Conservation (phyloP, 2,329 filamentous ascomycete species). For the Arachnomyces sp. region DNA sequence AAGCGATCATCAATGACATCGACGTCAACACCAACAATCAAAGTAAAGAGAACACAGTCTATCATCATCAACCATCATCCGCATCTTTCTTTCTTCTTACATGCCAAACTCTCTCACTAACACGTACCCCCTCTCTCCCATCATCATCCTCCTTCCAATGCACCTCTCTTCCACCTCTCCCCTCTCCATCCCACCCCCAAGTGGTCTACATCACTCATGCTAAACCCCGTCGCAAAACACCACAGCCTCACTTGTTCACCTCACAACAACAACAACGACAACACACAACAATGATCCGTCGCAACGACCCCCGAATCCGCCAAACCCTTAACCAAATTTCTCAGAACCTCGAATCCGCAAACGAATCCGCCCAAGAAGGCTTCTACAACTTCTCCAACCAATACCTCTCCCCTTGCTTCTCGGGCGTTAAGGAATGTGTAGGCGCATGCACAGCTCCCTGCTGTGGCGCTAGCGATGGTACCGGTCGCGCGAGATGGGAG, state of each 20-base stretch:
- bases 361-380: constrained; percentile 81
- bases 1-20: too few species aligned
- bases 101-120: background rate
- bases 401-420: constrained; percentile 76
- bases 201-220: background rate
- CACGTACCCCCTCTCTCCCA: background rate
- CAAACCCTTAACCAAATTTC: constrained; percentile 90
- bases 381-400: constrained; percentile 83
- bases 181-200: constrained; percentile 2
- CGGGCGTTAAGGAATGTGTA: constrained; percentile 56
- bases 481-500: constrained; percentile 49
- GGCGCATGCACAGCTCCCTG: constrained; percentile 61
- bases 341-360: constrained; percentile 81
- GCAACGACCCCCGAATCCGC: constrained; percentile 73
- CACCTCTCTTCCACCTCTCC: background rate
- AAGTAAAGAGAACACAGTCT: too few species aligned
- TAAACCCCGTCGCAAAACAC: too few species aligned
- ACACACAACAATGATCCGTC: constrained; percentile 46
- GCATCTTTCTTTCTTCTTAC: constrained; percentile 1
- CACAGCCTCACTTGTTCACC: too few species aligned
- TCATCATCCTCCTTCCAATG: background rate
- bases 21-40: too few species aligned
- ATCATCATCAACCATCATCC: too few species aligned
- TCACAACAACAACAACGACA: constrained; percentile 1
- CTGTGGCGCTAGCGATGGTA: constrained; percentile 58